These are phyloP conservation scores for Zygosaccharomyces pseudobailii DNA, from an alignment of 1,139 yeast genomes.

Conservation along the genomic window DNA sequence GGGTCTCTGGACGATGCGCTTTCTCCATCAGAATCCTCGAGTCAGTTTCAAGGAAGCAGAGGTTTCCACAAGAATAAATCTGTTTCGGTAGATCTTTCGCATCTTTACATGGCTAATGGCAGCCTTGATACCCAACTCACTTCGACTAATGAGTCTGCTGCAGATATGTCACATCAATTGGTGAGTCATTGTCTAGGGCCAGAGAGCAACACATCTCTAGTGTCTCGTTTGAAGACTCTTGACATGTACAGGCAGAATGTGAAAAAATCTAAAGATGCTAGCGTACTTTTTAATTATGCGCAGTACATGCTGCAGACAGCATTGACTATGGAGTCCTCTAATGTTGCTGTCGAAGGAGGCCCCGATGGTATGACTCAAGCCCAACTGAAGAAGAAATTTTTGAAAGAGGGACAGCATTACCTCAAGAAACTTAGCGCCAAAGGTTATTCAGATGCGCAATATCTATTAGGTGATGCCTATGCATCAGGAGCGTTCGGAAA, in stretches of 20 bases:
- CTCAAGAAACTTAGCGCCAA: slow-evolving; percentile 70
- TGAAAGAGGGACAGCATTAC: slow-evolving; percentile 73
- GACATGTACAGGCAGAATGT: slow-evolving; percentile 86
- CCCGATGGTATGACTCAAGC: slow-evolving; percentile 14
- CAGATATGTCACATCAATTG: slow-evolving; percentile 37
- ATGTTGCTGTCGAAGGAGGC: slow-evolving; percentile 6
- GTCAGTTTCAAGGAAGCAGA: slow-evolving; percentile 8
- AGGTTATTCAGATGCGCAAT: slow-evolving; percentile 88
- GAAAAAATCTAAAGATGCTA: slow-evolving; percentile 78
- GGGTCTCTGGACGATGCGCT: slow-evolving; percentile 5
- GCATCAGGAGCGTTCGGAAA: slow-evolving; percentile 84
- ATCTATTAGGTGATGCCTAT: slow-evolving; percentile 80
- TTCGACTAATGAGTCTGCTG: slow-evolving; percentile 37
- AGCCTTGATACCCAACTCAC: slow-evolving; percentile 36
- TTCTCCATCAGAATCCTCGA: slow-evolving; percentile 3
- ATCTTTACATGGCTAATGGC: slow-evolving; percentile 35
- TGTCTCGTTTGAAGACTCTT: slow-evolving; percentile 81
- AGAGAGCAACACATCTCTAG: slow-evolving; percentile 40
- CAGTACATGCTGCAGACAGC: slow-evolving; percentile 89
- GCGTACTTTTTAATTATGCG: slow-evolving; percentile 81
- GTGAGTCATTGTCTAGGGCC: slow-evolving; percentile 50
- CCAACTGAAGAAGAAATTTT: slow-evolving; percentile 41
- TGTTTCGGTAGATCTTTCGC: slow-evolving; percentile 38
- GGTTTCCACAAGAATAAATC: slow-evolving; percentile 18
- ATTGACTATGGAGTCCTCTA: slow-evolving; percentile 44